Base-by-base conservation (phyloP, 2,329 filamentous ascomycete species). In the Triangularia verruculosa region DNA sequence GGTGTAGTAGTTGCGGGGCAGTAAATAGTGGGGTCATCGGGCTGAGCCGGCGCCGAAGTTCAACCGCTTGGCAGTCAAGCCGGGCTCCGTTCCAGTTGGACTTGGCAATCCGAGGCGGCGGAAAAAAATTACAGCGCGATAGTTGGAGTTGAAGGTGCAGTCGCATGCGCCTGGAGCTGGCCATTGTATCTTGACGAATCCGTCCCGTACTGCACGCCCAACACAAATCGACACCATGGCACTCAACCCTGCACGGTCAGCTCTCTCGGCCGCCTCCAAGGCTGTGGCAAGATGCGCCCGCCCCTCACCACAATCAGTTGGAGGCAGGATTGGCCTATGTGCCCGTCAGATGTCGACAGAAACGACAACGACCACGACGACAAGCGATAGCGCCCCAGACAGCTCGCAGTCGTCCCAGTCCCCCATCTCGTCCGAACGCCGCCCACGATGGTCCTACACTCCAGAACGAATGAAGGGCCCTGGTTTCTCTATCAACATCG, bases 371-470 rank as follows among this genome's bases (percentile, higher is more conserved):
- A 62, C 64, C 6, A 22, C 64, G 6, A 17, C 61, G 17, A n/a
- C n/a, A n/a, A n/a, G n/a, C n/a, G n/a, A n/a, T n/a, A n/a, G n/a
- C n/a, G n/a, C n/a, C n/a, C n/a, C n/a, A n/a, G n/a, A n/a, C n/a
- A n/a, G n/a, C n/a, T n/a, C n/a, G n/a, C n/a, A n/a, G n/a, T n/a
- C n/a, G n/a, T n/a, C n/a, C n/a, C n/a, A n/a, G n/a, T n/a, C n/a
- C n/a, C n/a, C n/a, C n/a, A n/a, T n/a, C 57, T 47, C 61, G 17
- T 53, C 51, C 12, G 51, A 70, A 13, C 61, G 67, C 3, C 66
- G 69, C 68, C 89, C 89, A 58, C 82, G 89, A 79, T 93, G 90
- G 90, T 82, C 85, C 11, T 83, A 87, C 71, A 93, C 90, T 7
- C 90, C 90, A 9, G 78, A 83, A 67, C 80, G 78, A 63, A 89